These are phyloP conservation scores for Calonectria naviculata DNA, from an alignment of 2,329 filamentous ascomycete genomes.

Conservation along the genomic window DNA sequence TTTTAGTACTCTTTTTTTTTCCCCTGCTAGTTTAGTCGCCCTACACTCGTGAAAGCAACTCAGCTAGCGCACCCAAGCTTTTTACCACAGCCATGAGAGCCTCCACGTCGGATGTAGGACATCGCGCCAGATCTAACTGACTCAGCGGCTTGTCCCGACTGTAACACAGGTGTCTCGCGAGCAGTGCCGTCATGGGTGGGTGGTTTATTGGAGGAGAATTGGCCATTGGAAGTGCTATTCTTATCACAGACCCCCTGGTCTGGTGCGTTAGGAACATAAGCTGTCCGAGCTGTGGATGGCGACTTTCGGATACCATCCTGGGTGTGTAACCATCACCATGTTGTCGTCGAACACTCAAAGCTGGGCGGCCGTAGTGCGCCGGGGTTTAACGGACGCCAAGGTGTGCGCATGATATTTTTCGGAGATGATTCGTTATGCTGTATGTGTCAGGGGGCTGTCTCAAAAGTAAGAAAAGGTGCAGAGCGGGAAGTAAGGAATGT, in stretches of 20 bases:
- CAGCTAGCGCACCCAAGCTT: background rate
- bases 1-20: background rate
- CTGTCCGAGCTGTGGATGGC: background rate
- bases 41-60: background rate
- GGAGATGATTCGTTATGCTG: conserved; percentile 3
- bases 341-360: background rate
- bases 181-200: background rate
- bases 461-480: background rate
- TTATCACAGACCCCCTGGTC: background rate
- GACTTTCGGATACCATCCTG: background rate
- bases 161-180: background rate
- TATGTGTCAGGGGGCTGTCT: conserved; percentile 1
- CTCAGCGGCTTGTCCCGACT: conserved; percentile 4
- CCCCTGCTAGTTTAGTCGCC: background rate
- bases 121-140: background rate
- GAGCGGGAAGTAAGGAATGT: background rate
- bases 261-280: background rate
- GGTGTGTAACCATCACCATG: background rate
- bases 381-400: background rate
- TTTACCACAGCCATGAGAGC: background rate
- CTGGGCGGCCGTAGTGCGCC: background rate
- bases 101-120: background rate
- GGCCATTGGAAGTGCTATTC: background rate
- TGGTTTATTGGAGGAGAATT: background rate
- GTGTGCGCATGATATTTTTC: background rate